Percentiles rank a stretch among this genome's conserved stretches.
phyloP scores from a whole-genome alignment of 345 rosid genomes.

The Eucalyptus cladocalyx region DNA sequence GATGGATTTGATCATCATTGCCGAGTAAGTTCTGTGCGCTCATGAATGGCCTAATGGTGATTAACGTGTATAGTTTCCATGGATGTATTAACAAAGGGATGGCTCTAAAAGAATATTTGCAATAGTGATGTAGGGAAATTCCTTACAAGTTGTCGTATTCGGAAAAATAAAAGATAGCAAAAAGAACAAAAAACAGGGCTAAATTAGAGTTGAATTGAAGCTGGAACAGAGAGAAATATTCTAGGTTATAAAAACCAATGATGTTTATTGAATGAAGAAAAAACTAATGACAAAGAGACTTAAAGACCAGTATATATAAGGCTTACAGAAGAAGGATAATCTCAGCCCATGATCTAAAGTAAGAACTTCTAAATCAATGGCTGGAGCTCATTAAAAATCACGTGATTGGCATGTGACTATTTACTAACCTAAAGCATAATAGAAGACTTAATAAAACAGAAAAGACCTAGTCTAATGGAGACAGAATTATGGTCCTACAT shows the following conservation, averaged over 20 bases:
- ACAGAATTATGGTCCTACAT: not conserved
- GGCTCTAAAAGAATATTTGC: not conserved
- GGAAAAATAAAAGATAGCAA: not conserved
- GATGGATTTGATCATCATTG: conserved; percentile 99
- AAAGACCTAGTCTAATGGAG: not conserved
- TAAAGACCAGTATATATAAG: not conserved
- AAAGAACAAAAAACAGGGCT: not conserved
- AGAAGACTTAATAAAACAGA: not conserved
- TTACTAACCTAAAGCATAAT: not conserved
- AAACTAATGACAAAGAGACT: not conserved
- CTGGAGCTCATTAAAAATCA: not conserved
- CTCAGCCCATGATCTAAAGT: not conserved
- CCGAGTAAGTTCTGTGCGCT: conserved; percentile 38
- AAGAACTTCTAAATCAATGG: not conserved
- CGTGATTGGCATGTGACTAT: not conserved
- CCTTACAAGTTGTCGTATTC: not conserved
- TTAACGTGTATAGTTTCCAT: not conserved
- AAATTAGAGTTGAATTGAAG: not conserved
- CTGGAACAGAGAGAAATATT: not conserved
- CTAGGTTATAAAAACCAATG: not conserved
- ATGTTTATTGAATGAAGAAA: not conserved
- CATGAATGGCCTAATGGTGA: not conserved
- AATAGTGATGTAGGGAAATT: not conserved
- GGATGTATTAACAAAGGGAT: not conserved
- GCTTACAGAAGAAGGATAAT: not conserved